Base-by-base conservation (phyloP, 2,329 filamentous ascomycete genomes). In the Fusarium sp. region DNA sequence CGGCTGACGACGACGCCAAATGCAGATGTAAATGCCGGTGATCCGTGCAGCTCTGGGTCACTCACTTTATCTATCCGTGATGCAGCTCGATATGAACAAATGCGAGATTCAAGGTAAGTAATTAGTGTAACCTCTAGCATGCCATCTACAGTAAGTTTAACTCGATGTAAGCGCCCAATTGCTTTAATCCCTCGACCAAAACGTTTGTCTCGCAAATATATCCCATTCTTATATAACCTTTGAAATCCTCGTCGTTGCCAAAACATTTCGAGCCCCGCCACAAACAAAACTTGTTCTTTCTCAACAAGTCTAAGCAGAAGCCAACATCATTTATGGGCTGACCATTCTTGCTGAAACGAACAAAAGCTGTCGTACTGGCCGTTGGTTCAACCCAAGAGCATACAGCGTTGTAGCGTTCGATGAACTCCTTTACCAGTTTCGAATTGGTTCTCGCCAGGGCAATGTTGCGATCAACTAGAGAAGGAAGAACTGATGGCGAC, bases 331-430 rank as follows among this genome's bases (percentile, higher is more conserved):
- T 88, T 1, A 97, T 85, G 3, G 88, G 84, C 75, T 85, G 83
- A 1, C 82, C 88, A 44, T 86, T 85, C 50, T 85, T 84, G 54
- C 82, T 83, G 69, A 97, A 93, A 72, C 86, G 88, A 58, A 97
- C 80, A 74, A 97, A 92, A 0, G 92, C 91, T 11, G 92, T 95
- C 3, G 93, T 97, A 0, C 93, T 93, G 2, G 92, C 93, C 8
- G 87, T 87, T 3, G 93, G 93, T 77, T 88, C 91, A 7, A 89
- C 84, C 91, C 92, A 96, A 3, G 86, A 85, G 72, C 89, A 91
- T 9, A 87, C 84, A 66, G 86, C 85, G 38, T 85, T 83, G 75
- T 94, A 86, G 53, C 86, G 85, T 28, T 89, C 84, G 6, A 94
- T 83, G 67, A 93, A 95, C 3, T 80, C 82, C 61, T 90, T 88